Evolutionary conservation across 805 yeast species (phyloP).

Genomic region (Candida germanica): DNA sequence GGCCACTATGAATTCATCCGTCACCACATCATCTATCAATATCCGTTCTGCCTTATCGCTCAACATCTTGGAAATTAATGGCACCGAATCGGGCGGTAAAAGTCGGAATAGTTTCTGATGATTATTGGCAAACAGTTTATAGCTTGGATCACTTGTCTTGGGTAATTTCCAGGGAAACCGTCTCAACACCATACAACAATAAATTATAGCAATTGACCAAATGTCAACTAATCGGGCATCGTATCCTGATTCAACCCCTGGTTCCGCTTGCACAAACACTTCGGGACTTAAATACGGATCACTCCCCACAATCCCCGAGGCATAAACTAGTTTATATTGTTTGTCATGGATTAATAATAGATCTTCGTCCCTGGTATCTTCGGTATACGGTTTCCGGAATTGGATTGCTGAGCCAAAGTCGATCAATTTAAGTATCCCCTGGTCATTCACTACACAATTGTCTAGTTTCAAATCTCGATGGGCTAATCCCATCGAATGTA

Average conservation of each 20-base stretch:
- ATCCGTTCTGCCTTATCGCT: slow-evolving; percentile 56
- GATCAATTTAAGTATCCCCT: slow-evolving; percentile 79
- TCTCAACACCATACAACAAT: slow-evolving; percentile 82
- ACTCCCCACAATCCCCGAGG: slow-evolving; percentile 88
- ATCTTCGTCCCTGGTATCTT: slow-evolving; percentile 10
- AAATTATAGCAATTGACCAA: slow-evolving; percentile 92
- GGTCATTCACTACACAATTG: slow-evolving; percentile 77
- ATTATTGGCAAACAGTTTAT: slow-evolving; percentile 51
- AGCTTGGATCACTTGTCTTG: slow-evolving; percentile 70
- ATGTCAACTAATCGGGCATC: slow-evolving; percentile 88
- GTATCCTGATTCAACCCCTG: slow-evolving; percentile 38
- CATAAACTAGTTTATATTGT: slow-evolving; percentile 50
- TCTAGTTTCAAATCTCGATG: slow-evolving; percentile 92
- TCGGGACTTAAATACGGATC: slow-evolving; percentile 97
- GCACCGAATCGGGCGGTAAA: slow-evolving; percentile 65
- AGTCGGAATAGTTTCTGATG: slow-evolving; percentile 60
- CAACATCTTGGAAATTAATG: slow-evolving; percentile 63
- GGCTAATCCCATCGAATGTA: slow-evolving; percentile 82
- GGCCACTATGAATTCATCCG: slow-evolving; percentile 54
- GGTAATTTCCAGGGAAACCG: slow-evolving; percentile 97
- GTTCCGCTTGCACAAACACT: slow-evolving; percentile 47
- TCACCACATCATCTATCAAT: slow-evolving; percentile 51
- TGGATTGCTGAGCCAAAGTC: slow-evolving; percentile 94
- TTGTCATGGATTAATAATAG: slow-evolving; percentile 31
- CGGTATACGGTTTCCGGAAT: slow-evolving; percentile 53